Base-by-base conservation (phyloP, 2,329 filamentous ascomycete species). In the Sordariomycetes sp. region DNA sequence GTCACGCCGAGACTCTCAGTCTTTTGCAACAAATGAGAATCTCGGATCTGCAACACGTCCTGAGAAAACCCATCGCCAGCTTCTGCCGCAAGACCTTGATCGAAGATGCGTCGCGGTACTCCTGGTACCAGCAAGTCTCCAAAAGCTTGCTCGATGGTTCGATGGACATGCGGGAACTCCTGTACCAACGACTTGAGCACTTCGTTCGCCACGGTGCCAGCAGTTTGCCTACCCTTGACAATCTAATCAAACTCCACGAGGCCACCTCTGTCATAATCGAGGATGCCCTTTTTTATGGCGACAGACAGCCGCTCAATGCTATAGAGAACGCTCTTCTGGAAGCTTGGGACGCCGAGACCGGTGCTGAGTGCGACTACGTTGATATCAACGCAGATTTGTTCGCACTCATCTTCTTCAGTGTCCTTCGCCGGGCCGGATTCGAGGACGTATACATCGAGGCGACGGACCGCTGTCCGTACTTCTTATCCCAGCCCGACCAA, bases 381-480 rank as follows among this genome's bases (percentile, higher is more conserved):
- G 61, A 70, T 43, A 45, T 63, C 12, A 60, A 63, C 38, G 57
- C 65, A 1, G 74, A 79, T 42, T 61, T 79, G 6, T 58, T 77
- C 34, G 64, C 67, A 0, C 61, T 79, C 23, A 62, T 70, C 2
- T 60, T 76, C 34, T 77, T 79, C 46, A 75, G 69, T 37, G 65
- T 70, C 1, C 61, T 73, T 19, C 60, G 72, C 17, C 71, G 68
- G 43, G 58, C 63, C 6, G 74, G 68, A 0, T 68, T 79, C 28
- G 72, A 79, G 39, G 74, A 80, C 38, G 70, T 79, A 1, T 79
- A 78, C 44, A 57, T 73, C 10, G 75, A 79, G 48, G 70, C 76
- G 2, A 74, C 70, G 0, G 75, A 79, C 45, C 61, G 73, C 7
- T 78, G 76, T 43, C 75, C 73, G 1, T 55, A 78, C 8, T 75